phyloP scores from a whole-genome alignment of 2,329 filamentous ascomycete species.

The Phoma herbarum region DNA sequence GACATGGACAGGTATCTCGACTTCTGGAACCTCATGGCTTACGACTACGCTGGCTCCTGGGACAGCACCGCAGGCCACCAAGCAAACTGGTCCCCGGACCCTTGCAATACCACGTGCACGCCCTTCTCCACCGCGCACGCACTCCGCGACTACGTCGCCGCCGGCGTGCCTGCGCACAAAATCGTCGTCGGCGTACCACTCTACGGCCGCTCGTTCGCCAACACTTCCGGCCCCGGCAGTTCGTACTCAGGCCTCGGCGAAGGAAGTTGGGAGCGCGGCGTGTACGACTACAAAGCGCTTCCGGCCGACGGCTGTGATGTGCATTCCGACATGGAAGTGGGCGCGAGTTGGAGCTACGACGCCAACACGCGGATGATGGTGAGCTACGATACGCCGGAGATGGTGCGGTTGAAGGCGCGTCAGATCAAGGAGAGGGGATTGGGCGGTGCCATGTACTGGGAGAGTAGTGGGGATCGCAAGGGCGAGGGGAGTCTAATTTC shows the following conservation, averaged over 20 bases:
- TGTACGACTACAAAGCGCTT: slow-evolving; percentile 50
- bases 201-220: slow-evolving; percentile 48
- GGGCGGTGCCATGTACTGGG: slow-evolving; percentile 53
- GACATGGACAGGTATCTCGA: slow-evolving; percentile 59
- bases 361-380: slow-evolving; percentile 35
- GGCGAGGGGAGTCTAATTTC: slow-evolving; percentile 43
- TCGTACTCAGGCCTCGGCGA: slow-evolving; percentile 42
- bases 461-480: slow-evolving; percentile 46
- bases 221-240: slow-evolving; percentile 47
- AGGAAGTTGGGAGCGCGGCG: slow-evolving; percentile 48
- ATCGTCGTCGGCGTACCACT: slow-evolving; percentile 51
- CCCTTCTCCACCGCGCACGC: slow-evolving; percentile 48
- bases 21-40: slow-evolving; percentile 77
- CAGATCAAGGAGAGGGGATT: slow-evolving; percentile 40
- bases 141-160: slow-evolving; percentile 42
- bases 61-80: slow-evolving; percentile 45
- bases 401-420: slow-evolving; percentile 41
- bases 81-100: slow-evolving; percentile 37
- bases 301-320: slow-evolving; percentile 39
- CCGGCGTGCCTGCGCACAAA: slow-evolving; percentile 45
- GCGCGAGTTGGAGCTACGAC: slow-evolving; percentile 48
- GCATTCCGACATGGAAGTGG: slow-evolving; percentile 30
- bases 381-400: slow-evolving; percentile 46
- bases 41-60: slow-evolving; percentile 69
- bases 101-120: slow-evolving; percentile 27